Evolutionary conservation across 2,329 filamentous ascomycete species (phyloP), one percentile per base, ranked within the genome.

Genomic region (Nakataea oryzae): DNA sequence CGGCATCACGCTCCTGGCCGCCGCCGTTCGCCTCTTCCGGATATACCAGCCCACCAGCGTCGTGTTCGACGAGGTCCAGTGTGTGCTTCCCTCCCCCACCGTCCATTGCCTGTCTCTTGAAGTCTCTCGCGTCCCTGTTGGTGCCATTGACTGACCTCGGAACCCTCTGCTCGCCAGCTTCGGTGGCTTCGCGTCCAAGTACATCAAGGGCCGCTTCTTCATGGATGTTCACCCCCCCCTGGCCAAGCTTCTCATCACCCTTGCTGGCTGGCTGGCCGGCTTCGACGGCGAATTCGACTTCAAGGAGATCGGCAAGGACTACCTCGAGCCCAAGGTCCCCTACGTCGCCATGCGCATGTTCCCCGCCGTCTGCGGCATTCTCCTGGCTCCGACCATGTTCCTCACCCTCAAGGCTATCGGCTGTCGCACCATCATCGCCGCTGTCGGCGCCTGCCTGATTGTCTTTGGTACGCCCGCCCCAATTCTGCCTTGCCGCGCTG

Each of bases 201-300:
- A 99, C 76, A 97, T 99, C 83, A 97, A 99, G 81, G 95, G 95
- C 71, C 89, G 84, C 74, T 99, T 99, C 84, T 99, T 99, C 76
- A 99, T 99, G 95, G 95, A 99, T 74, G 95, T 99, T n/a, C 95
- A 99, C 74, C 95, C 95, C 34, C 95, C 95, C 57, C 83, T 99
- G 64, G 95, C 95, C 67, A 99, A 99, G 81, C 86, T 99, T 73
- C 86, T 99, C 68, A 93, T 99, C 70, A 96, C 95, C 61, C 85
- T 99, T 64, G 92, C 93, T 66, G 95, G 93, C 69, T 99, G 90
- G 87, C 77, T 97, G 66, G 95, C 93, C 70, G 95, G 95, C 61
- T 99, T 97, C 74, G 85, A 97, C 72, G 95, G 95, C 66, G 83
- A 91, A 66, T 99, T 99, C 74, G 95, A 97, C 75, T 99, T 99